These are phyloP conservation scores for Picochlorum sp. DNA, from an alignment of 139 green algal genomes.

Conservation along the genomic window DNA sequence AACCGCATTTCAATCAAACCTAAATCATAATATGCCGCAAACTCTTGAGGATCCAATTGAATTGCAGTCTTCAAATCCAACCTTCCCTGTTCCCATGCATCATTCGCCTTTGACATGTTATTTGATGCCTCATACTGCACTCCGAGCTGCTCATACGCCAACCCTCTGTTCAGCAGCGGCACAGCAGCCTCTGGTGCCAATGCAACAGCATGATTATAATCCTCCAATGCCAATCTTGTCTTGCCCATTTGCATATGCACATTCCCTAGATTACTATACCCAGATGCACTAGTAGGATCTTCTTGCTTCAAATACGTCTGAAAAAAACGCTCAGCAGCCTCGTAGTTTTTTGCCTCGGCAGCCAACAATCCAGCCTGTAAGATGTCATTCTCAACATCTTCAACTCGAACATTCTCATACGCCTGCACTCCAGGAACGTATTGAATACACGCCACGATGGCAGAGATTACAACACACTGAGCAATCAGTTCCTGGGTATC, in stretches of 20 bases:
- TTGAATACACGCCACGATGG: neutral
- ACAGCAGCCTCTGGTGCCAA: slow-evolving; percentile 23
- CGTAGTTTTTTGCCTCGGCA: slow-evolving; percentile 10
- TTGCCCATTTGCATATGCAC: slow-evolving; percentile 24
- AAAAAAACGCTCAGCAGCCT: slow-evolving; percentile 27
- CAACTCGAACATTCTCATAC: slow-evolving; percentile 23
- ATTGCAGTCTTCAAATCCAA: slow-evolving; percentile 15
- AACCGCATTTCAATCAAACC: slow-evolving; percentile 27
- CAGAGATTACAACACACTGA: neutral
- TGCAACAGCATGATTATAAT: slow-evolving; percentile 14
- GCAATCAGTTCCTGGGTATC: neutral
- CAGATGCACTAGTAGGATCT: slow-evolving; percentile 13
- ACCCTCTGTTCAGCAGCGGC: slow-evolving; percentile 19
- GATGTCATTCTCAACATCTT: slow-evolving; percentile 19
- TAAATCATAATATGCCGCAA: slow-evolving; percentile 27
- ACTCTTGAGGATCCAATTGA: slow-evolving; percentile 15
- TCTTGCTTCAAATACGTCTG: slow-evolving; percentile 20
- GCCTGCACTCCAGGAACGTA: neutral
- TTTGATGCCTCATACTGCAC: neutral
- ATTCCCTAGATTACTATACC: slow-evolving; percentile 23
- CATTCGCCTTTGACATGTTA: neutral
- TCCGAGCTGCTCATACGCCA: slow-evolving; percentile 19
- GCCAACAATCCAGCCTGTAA: slow-evolving; percentile 18
- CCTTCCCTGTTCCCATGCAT: slow-evolving; percentile 7
- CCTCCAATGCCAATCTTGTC: slow-evolving; percentile 7